Base-by-base conservation (phyloP, 2,329 filamentous ascomycete species). In the Alternaria arborescens region DNA sequence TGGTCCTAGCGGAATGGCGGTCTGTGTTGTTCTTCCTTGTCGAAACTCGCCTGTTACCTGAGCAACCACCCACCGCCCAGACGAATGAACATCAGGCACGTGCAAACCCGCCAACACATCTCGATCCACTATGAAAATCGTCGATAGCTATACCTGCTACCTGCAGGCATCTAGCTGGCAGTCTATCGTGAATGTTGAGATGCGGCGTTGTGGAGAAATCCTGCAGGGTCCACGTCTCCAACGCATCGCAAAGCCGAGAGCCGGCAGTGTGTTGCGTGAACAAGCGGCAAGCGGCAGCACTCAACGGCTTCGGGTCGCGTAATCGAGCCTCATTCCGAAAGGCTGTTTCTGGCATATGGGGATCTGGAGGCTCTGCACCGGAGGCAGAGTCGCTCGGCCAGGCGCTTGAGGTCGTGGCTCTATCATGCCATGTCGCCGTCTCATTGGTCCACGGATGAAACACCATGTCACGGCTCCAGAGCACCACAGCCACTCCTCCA, bases 401-500 rank as follows among this genome's bases (percentile, higher is more conserved):
- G 69, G 63, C 72, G 71, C 69, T 64, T 60, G 54, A 41, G 22
- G 43, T 47, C 48, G 46, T 59, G 34, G 54, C 42, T 61, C 47
- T 16, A 48, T 47, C 34, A 57, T 55, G 61, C 58, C 63, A 60
- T 56, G 14, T 7, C 41, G 55, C 43, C 51, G 46, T 64, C 55
- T 67, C 57, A 76, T 74, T 74, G 73, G 74, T 42, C 55, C 30
- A 22, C 26, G 22, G 46, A 55, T 73, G 73, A 76, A 76, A 75
- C 73, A 65, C 52, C 48, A 52, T 59, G 61, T 55, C 52, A 54
- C 60, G 53, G 22, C 24, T 52, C 30, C 63, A 62, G 64, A 57
- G 63, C 64, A 70, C 67, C 24, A 67, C 68, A 59, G 70, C 75
- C 75, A 77, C 52, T 77, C 72, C 61, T 72, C 68, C 62, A 61